Base-by-base conservation (phyloP, 495 filamentous ascomycete genomes). In the Neurospora sp. region DNA sequence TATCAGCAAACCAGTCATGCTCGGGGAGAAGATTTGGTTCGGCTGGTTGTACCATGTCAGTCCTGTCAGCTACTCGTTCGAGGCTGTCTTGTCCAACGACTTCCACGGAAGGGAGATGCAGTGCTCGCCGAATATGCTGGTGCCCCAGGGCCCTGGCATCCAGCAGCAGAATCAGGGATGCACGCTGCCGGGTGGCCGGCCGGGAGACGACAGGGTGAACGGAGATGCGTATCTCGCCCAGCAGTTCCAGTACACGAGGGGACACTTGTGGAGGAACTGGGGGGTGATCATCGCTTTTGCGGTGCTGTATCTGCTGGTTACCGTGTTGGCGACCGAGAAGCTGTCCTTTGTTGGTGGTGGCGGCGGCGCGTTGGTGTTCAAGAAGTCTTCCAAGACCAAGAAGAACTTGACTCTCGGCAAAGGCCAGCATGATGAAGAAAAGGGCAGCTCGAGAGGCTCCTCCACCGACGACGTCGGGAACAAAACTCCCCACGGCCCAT, bases 261-360 rank as follows among this genome's bases (percentile, higher is more conserved):
- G 79, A 16, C 86, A 96, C 76, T 79, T 94, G 20, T 96, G 93
- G 93, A 90, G 92, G 20, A 94, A 96, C 78, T 93, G 92, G 77
- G 92, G 90, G 69, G 90, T 94, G 23, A 76, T 94, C 44, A 86
- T 93, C 48, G 91, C 90, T 18, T 93, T 92, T 71, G 86, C 84
- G 0, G 86, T 91, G 12, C 82, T 92, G 2, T 94, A 93, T 72
- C 86, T 94, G 39, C 69, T 90, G 35, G 83, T 94, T 44, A 93
- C 92, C 1, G 84, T 91, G 62, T 69, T 90, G 54, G 90, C 87
- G 11, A 83, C 87, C 20, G 89, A 91, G 84, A 3, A 86, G 86
- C 66, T 85, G 83, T 31, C 90, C 84, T 81, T 81, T 71, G 74
- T 72, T 71, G 83, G 84, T 41, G 39, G 74, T 9, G 77, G 76